Base-by-base conservation (phyloP, 2,329 filamentous ascomycete genomes). In the Trichophaea hybrida region DNA sequence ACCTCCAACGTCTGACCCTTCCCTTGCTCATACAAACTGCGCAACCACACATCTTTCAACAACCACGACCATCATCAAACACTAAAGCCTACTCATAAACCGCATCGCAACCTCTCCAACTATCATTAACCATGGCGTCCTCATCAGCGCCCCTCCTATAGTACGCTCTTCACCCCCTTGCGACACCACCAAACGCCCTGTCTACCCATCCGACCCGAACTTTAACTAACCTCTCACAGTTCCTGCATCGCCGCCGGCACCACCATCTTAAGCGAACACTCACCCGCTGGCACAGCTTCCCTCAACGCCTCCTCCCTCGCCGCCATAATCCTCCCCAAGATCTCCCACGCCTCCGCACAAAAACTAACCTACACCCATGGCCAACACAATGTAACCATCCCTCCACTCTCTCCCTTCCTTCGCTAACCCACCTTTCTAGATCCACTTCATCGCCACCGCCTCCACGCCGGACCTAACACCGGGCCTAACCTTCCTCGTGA, bases 331-430 rank as follows among this genome's bases (percentile, higher is more conserved):
- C 88, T 98, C 49, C 93, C 94, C 60, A 95, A 95, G 73, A 94
- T 98, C 77, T 78, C 80, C 59, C 93, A 98, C 75, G 75, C 77
- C 65, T 76, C 79, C 34, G 78, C 89, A 0, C 83, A 94, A 70
- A 96, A 96, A 74, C 81, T 94, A 66, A 97, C 91, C 58, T 96
- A 94, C 76, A 94, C 88, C 44, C 89, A 96, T 73, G 86, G 89
- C 74, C 78, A 84, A 61, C 84, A 94, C 73, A 64, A 64, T 13
- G 55, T 58, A 7, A 2, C 40, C 31, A 32, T 43, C 48, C 48
- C 24, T 10, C 15, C n/a, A 13, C 12, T 54, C 10, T 40, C 32
- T 5, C 51, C 35, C 32, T 6, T 38, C 24, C 24, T 10, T 7
- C n/a, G 12, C 12, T 54, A 15, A 15, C 32, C 12, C 51, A 13